Conservation (phyloP, 1,284 basidiomycete species). For the Tilletia indica region DNA sequence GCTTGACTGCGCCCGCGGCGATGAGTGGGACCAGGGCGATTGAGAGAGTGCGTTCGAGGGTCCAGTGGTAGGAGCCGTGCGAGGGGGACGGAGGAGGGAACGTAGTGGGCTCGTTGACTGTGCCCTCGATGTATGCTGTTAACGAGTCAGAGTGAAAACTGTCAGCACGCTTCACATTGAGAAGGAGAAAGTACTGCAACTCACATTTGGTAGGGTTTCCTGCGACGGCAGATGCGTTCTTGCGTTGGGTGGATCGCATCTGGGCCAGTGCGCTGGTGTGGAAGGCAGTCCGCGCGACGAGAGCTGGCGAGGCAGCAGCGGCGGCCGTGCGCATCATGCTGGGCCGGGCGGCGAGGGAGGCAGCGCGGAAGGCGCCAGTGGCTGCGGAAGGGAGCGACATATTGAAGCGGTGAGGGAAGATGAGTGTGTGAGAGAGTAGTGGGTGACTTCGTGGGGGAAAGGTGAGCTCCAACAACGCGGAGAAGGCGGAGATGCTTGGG, state of each 20-base stretch:
- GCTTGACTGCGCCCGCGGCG: constrained; percentile 53
- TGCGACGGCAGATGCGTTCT: constrained; percentile 3
- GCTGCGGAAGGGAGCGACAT: constrained; percentile 1
- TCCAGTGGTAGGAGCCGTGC: constrained; percentile 96
- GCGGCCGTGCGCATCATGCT: not conserved
- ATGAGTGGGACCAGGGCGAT: constrained; percentile 79
- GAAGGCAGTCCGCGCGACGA: constrained; percentile 8
- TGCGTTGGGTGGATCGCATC: not conserved
- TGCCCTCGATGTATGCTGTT: constrained; percentile 85
- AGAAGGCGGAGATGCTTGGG: not conserved
- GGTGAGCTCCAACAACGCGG: no score
- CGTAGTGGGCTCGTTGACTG: constrained; percentile 88
- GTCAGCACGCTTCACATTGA: not conserved
- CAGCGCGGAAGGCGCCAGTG: no score
- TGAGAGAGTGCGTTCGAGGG: constrained; percentile 87
- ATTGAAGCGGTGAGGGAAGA: not conserved
- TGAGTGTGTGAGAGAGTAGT: not conserved
- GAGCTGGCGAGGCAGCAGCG: not conserved
- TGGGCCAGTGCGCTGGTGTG: constrained; percentile 15
- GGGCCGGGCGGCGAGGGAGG: no score
- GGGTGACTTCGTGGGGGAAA: no score
- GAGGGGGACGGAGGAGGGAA: constrained; percentile 71
- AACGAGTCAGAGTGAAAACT: not conserved
- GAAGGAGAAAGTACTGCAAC: not conserved
- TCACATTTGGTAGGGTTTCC: constrained; percentile 17